Percentiles rank a stretch among this genome's conserved stretches.
Evolutionary conservation across 345 rosid species (phyloP).

Genomic region (Dovyalis caffra): DNA sequence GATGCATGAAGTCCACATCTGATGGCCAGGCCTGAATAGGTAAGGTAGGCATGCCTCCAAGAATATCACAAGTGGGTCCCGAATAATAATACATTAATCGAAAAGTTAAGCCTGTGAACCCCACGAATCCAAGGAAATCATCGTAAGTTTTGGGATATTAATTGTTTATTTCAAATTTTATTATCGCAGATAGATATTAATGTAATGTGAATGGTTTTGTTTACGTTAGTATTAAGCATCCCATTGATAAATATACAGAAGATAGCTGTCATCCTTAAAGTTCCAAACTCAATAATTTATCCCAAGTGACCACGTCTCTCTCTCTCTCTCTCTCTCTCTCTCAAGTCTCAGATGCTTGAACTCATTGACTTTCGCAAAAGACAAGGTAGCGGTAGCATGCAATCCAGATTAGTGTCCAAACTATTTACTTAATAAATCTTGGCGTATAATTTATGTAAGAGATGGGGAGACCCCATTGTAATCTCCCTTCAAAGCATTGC

Average conservation of each 20-base stretch:
- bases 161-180: too few relatives aligned
- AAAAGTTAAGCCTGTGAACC: too few relatives aligned
- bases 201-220: too few relatives aligned
- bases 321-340: too few relatives aligned
- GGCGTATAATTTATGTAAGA: not conserved
- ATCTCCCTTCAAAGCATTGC: constrained; percentile 9
- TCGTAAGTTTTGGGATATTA: too few relatives aligned
- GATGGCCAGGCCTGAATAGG: too few relatives aligned
- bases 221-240: not conserved
- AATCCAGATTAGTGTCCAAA: not conserved
- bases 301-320: not conserved
- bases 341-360: not conserved
- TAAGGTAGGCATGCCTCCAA: too few relatives aligned
- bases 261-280: not conserved
- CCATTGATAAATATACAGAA: not conserved
- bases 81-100: too few relatives aligned
- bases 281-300: not conserved
- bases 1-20: too few relatives aligned
- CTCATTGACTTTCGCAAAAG: not conserved
- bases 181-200: too few relatives aligned
- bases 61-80: too few relatives aligned
- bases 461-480: not conserved
- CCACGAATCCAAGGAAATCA: too few relatives aligned
- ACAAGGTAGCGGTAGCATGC: not conserved
- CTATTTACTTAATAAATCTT: not conserved